phyloP scores from a whole-genome alignment of 768 basidiomycete species.

The Lentinula detonsa region DNA sequence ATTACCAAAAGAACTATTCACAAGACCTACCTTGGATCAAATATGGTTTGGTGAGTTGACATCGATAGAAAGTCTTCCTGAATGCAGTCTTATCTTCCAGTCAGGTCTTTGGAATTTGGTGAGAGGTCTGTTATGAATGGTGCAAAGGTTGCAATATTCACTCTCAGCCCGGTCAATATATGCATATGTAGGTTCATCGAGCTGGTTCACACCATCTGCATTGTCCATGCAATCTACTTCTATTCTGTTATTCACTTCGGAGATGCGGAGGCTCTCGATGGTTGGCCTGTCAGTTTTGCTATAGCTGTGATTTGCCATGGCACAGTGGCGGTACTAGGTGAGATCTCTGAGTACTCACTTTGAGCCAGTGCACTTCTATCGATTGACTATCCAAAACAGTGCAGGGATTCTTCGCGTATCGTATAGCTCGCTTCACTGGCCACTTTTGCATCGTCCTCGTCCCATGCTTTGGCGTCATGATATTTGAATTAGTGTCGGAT shows the following conservation, averaged over 20 bases:
- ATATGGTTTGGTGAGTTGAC: neutral
- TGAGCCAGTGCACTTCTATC: neutral
- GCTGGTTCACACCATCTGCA: neutral
- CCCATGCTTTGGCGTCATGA: neutral
- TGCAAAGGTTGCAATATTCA: neutral
- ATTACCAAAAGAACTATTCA: constrained; percentile 10
- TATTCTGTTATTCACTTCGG: neutral
- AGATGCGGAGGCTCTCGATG: neutral
- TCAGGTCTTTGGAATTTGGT: neutral
- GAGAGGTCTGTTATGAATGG: neutral
- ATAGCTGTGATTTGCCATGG: neutral
- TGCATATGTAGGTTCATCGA: neutral
- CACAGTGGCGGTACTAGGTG: neutral
- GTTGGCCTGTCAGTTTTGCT: neutral
- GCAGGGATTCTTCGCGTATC: neutral
- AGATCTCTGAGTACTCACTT: neutral
- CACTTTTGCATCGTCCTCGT: neutral
- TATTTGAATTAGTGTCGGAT: neutral
- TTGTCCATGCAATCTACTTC: neutral
- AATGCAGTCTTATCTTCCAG: too few relatives aligned
- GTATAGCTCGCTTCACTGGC: neutral
- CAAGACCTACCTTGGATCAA: constrained; percentile 4
- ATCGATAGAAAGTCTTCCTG: neutral
- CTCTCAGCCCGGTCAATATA: neutral
- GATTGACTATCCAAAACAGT: neutral